These are phyloP conservation scores for Fragaria vesca DNA, from an alignment of 306 rosid genomes.

Conservation along the genomic window DNA sequence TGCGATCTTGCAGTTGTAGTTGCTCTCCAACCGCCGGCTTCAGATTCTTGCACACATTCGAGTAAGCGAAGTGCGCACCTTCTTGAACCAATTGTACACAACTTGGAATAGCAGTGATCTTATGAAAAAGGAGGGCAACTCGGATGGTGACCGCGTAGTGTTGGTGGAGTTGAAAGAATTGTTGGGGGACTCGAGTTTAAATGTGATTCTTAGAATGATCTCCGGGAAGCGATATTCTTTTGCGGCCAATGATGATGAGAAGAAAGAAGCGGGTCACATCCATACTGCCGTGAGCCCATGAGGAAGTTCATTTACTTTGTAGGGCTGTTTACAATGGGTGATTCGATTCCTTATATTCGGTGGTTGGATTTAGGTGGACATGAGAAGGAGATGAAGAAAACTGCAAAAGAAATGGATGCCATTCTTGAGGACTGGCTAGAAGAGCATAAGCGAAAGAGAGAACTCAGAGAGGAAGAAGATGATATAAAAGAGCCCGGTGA, in stretches of 20 bases:
- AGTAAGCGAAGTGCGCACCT: slow-evolving; percentile 1
- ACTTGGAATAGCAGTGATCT: background rate
- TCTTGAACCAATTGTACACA: background rate
- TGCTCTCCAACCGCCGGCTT: slow-evolving; percentile 20
- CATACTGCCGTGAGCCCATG: background rate
- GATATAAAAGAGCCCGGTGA: slow-evolving; percentile 6
- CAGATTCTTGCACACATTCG: slow-evolving; percentile 11
- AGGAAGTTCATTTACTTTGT: background rate
- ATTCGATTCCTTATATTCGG: slow-evolving; percentile 25
- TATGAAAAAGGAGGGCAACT: background rate
- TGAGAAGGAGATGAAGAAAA: slow-evolving; percentile 28
- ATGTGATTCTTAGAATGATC: slow-evolving; percentile 21
- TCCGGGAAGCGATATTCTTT: slow-evolving; percentile 9
- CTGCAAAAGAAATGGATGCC: slow-evolving; percentile 8
- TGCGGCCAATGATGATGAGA: background rate
- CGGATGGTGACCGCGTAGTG: background rate
- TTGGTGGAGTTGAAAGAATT: background rate
- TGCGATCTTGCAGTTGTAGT: background rate
- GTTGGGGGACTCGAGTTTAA: slow-evolving; percentile 12
- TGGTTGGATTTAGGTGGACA: slow-evolving; percentile 40
- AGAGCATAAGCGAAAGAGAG: slow-evolving; percentile 24
- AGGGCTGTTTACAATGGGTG: slow-evolving; percentile 1
- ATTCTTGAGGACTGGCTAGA: slow-evolving; percentile 14
- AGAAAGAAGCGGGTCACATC: background rate
- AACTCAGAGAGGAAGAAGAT: background rate